Conservation (phyloP, 2,329 filamentous ascomycete genomes). For the Talaromyces marneffei region DNA sequence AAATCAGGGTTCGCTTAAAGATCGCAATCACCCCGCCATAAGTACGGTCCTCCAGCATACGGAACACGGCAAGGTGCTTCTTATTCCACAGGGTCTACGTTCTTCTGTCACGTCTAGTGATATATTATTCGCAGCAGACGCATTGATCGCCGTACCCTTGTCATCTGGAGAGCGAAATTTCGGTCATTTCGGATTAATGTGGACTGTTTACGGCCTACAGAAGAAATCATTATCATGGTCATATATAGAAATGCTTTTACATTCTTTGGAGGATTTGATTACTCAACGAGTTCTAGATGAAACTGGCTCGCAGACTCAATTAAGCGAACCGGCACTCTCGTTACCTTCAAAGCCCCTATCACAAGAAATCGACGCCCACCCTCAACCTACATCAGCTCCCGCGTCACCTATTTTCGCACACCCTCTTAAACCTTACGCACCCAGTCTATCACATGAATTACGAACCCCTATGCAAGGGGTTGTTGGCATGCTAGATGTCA, state of each 20-base stretch:
- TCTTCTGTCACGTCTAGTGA: constrained; percentile 52
- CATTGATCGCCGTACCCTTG: constrained; percentile 61
- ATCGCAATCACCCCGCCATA: constrained; percentile 60
- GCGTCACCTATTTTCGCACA: constrained; percentile 53
- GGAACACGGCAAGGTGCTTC: constrained; percentile 65
- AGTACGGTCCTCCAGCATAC: constrained; percentile 62
- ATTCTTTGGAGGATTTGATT: constrained; percentile 63
- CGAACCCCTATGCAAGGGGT: constrained; percentile 71
- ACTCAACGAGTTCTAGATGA: constrained; percentile 53
- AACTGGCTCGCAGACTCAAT: constrained; percentile 39
- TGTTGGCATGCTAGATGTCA: constrained; percentile 69
- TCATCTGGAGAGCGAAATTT: constrained; percentile 57
- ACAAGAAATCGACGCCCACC: constrained; percentile 20
- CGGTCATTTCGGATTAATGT: constrained; percentile 67
- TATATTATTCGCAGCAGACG: constrained; percentile 57
- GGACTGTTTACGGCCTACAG: constrained; percentile 57
- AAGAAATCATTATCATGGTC: constrained; percentile 57
- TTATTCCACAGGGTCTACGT: constrained; percentile 58
- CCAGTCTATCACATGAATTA: constrained; percentile 65
- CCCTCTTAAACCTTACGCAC: constrained; percentile 65
- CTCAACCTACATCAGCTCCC: constrained; percentile 49
- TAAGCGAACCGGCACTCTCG: constrained; percentile 21
- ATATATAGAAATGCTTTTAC: constrained; percentile 62
- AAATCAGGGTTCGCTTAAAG: constrained; percentile 49
- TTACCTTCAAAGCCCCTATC: background rate